phyloP scores from a whole-genome alignment of 2,329 filamentous ascomycete genomes.

The Aureobasidium pullulans region DNA sequence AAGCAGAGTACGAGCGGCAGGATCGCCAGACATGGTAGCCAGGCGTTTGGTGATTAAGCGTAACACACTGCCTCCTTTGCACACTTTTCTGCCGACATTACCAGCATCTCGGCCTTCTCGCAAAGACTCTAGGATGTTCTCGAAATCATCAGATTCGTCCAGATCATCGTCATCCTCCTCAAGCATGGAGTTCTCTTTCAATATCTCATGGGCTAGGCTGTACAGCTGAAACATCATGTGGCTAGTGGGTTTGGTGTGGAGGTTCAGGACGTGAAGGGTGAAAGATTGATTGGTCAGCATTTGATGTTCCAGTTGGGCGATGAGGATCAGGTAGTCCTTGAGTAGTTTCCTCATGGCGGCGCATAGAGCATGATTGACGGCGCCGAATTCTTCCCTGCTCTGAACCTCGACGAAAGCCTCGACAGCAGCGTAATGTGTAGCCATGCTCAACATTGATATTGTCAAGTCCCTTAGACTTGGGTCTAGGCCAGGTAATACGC shows the following conservation, averaged over 20 bases:
- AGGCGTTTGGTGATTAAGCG: constrained; percentile 77
- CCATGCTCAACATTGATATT: constrained; percentile 83
- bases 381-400: constrained; percentile 84
- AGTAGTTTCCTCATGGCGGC: constrained; percentile 87
- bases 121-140: constrained; percentile 86
- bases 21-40: constrained; percentile 87
- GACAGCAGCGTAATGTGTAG: constrained; percentile 84
- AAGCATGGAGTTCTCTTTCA: constrained; percentile 79
- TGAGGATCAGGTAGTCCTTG: constrained; percentile 87
- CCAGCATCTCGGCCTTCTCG: constrained; percentile 80
- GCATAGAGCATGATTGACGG: constrained; percentile 91
- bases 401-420: constrained; percentile 93
- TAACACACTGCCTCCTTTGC: constrained; percentile 93
- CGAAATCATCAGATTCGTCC: constrained; percentile 68
- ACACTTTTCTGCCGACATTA: constrained; percentile 81
- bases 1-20: constrained; percentile 72
- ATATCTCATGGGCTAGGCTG: constrained; percentile 74
- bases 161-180: constrained; percentile 60
- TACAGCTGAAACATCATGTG: constrained; percentile 92
- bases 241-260: constrained; percentile 82
- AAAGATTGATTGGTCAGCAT: constrained; percentile 82
- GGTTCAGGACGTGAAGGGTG: constrained; percentile 85
- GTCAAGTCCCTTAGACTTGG: constrained; percentile 85
- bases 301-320: constrained; percentile 90
- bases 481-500: constrained; percentile 74